A percentile compares a stretch with the other conserved stretches of the same genome.
These are phyloP conservation scores for Buxus sempervirens DNA, from an alignment of 164 flowering plant species.

Conservation along the genomic window DNA sequence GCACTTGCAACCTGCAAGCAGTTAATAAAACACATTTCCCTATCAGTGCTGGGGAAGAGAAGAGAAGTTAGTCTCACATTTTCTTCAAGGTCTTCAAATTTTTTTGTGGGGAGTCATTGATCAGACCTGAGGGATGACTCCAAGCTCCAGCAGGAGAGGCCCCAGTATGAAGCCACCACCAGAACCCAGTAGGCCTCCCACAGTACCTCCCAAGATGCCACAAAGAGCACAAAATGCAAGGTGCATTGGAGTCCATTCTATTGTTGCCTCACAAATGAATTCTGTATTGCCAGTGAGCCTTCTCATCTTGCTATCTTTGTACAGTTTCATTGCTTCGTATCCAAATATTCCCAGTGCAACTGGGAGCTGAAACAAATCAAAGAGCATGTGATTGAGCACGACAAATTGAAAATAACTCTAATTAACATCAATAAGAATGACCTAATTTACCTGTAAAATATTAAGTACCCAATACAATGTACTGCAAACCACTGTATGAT, in stretches of 20 bases:
- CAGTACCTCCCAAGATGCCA: constrained; percentile 89
- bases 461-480: constrained; percentile 56
- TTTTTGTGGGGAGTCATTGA: background rate
- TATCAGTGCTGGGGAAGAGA: background rate
- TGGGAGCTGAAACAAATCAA: constrained; percentile 51
- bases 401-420: background rate
- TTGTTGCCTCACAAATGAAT: constrained; percentile 74
- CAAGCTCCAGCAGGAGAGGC: constrained; percentile 88
- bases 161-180: constrained; percentile 98
- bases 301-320: constrained; percentile 60
- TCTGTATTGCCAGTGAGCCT: constrained; percentile 51
- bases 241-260: constrained; percentile 60
- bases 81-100: background rate
- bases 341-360: constrained; percentile 60
- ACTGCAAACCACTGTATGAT: constrained; percentile 46
- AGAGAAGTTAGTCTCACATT: background rate
- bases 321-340: constrained; percentile 64
- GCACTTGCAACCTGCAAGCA: constrained; percentile 82
- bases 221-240: constrained; percentile 76
- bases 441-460: constrained; percentile 39
- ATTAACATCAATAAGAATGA: background rate
- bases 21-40: background rate
- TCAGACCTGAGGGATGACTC: constrained; percentile 91
- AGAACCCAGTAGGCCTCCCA: constrained; percentile 90
- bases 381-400: background rate